Conservation (phyloP, 257 asterid genomes). For the Osmanthus fragrans region DNA sequence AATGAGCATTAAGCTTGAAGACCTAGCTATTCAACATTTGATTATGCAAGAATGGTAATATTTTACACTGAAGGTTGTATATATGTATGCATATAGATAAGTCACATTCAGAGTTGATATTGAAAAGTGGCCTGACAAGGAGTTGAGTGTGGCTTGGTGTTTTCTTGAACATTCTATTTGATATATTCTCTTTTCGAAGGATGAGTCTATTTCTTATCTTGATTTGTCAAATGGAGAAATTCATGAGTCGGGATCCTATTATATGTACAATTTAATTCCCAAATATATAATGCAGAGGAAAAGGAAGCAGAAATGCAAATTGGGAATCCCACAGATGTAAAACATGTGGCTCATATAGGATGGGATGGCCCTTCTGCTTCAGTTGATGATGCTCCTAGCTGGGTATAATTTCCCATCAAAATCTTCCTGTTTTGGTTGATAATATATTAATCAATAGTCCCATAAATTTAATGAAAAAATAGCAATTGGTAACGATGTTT, state of each 20-base stretch:
- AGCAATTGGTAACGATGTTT: neutral
- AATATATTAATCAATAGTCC: neutral
- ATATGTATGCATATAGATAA: too few species aligned
- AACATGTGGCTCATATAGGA: conserved; percentile 92
- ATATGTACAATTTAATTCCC: neutral
- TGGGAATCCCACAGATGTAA: conserved; percentile 93
- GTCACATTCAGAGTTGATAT: too few species aligned
- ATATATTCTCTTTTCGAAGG: neutral
- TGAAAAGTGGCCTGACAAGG: too few species aligned
- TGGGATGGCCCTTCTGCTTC: conserved; percentile 78
- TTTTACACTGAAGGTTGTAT: too few species aligned
- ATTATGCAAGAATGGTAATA: too few species aligned
- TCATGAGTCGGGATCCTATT: neutral
- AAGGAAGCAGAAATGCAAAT: conserved; percentile 70
- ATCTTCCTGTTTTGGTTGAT: too few species aligned
- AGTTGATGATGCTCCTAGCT: conserved; percentile 60
- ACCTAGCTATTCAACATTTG: too few species aligned
- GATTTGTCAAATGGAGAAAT: neutral
- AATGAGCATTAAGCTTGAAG: too few species aligned
- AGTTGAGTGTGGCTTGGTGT: too few species aligned
- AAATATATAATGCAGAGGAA: conserved; percentile 42
- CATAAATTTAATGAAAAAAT: neutral
- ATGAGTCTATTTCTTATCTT: too few species aligned
- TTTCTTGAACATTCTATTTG: too few species aligned
- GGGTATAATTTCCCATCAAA: conserved; percentile 42